Evolutionary conservation across 139 green algal species (phyloP), one percentile per base, ranked within the genome.

Genomic region (Chlorella sp.): DNA sequence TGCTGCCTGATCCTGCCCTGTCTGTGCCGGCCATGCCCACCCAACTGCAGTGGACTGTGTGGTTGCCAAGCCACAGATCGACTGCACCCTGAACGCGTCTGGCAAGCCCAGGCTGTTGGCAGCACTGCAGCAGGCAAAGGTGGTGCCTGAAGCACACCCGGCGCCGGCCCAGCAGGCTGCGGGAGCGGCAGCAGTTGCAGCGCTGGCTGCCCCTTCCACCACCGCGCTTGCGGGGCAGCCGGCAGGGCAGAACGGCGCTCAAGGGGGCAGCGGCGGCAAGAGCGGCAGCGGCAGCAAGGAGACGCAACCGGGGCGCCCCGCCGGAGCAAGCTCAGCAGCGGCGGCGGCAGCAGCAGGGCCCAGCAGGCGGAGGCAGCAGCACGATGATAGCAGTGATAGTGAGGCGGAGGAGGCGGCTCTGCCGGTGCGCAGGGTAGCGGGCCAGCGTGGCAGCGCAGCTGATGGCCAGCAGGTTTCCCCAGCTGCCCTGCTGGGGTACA

Each of bases 341-440:
- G 67, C 67, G 30, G 67, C 67, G 32, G 67, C 67, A 24, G 67
- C 34, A 73, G 67, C 51, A 60, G 51, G 51, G 11, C 13, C 7
- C 17, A 17, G 32, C 7, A 40, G 20, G 44, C 30, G 22, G 28
- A 14, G 7, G 48, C 26, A 5, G 34, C 32, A 19, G 60, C 48
- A 58, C 22, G 58, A 62, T 11, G 60, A 68, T 40, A 83, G 77
- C 77, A 83, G 77, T 40, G 77, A 83, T 13, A 83, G 77, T 40
- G 77, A 83, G 7, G 77, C 56, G 1, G 76, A 72, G 58, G 58
- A 83, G 32, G n/a, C 32, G 4, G 9, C 46, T 1, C 43, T 34
- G 9, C 36, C 44, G 28, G 43, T 78, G 43, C 72, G 30, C 70
- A 78, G 77, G 32, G 19, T 41, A 28, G 28, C 51, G 24, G 72